These are phyloP conservation scores for Solanum virginianum DNA, from an alignment of 257 asterid genomes.

Conservation along the genomic window DNA sequence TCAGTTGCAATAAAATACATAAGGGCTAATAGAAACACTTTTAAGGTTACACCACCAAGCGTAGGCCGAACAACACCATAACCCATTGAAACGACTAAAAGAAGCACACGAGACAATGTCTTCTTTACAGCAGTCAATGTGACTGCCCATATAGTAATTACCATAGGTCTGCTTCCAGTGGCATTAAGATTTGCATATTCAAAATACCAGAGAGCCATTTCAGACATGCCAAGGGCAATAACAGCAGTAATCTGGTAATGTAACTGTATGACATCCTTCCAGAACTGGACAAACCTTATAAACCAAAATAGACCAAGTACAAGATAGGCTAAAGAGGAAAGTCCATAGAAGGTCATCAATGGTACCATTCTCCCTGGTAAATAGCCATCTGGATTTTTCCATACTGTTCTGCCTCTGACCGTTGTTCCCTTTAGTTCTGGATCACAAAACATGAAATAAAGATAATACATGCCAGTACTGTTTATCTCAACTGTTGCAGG, in stretches of 20 bases:
- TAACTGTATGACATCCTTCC: constrained; percentile 24
- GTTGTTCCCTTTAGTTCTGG: constrained; percentile 23
- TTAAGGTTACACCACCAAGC: constrained; percentile 16
- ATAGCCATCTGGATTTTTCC: constrained; percentile 32
- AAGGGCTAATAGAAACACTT: constrained; percentile 6
- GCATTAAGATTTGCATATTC: constrained; percentile 30
- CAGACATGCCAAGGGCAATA: constrained; percentile 33
- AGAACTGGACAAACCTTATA: constrained; percentile 11
- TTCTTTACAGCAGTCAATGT: constrained; percentile 21
- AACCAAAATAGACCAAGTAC: constrained; percentile 29
- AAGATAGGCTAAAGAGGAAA: constrained; percentile 28
- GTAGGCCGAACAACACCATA: constrained; percentile 30
- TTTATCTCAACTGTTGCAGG: constrained; percentile 9
- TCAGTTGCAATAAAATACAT: constrained; percentile 15
- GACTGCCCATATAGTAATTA: constrained; percentile 26
- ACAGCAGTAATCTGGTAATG: constrained; percentile 30
- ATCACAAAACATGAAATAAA: constrained; percentile 27
- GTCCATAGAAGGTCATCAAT: constrained; percentile 20
- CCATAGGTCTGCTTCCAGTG: constrained; percentile 24
- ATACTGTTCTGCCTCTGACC: constrained; percentile 22
- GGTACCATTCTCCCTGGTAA: constrained; percentile 34
- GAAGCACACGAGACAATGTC: constrained; percentile 24
- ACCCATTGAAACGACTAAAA: constrained; percentile 32
- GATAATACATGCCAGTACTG: constrained; percentile 27
- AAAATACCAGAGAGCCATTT: constrained; percentile 33